Evolutionary conservation across 805 yeast species (phyloP).

Genomic region (Nakazawaea pomicola): DNA sequence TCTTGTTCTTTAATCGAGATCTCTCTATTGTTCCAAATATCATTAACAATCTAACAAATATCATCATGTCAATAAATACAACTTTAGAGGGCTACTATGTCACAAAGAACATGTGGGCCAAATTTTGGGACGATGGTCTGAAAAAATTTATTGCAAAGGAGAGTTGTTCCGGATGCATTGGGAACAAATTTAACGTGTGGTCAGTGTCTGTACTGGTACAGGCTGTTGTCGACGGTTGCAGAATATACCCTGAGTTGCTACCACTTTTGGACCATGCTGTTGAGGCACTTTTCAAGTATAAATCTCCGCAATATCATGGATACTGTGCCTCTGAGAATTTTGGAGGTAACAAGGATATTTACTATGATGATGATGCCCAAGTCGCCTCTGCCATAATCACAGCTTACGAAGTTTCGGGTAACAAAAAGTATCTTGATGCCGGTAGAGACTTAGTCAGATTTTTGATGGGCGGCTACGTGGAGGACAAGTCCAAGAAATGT

Average conservation of each 20-base stretch:
- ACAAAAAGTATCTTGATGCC: slow-evolving; percentile 44
- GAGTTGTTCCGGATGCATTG: slow-evolving; percentile 38
- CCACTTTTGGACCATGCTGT: slow-evolving; percentile 53
- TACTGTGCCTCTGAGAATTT: slow-evolving; percentile 62
- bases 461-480: slow-evolving; percentile 61
- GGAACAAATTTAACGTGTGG: slow-evolving; percentile 61
- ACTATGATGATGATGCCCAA: slow-evolving; percentile 75
- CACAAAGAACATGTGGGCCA: slow-evolving; percentile 36
- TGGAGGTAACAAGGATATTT: slow-evolving; percentile 57
- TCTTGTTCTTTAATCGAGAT: too few relatives aligned
- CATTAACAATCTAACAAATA: not conserved
- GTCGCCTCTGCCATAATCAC: slow-evolving; percentile 59
- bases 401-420: slow-evolving; percentile 64
- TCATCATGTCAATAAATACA: slow-evolving; percentile 20
- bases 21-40: too few relatives aligned
- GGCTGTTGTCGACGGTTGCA: slow-evolving; percentile 62
- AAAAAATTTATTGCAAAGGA: slow-evolving; percentile 35
- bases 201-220: slow-evolving; percentile 62
- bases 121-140: slow-evolving; percentile 33
- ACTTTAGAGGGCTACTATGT: slow-evolving; percentile 34
- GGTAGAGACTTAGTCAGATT: slow-evolving; percentile 57
- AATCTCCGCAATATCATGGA: slow-evolving; percentile 45
- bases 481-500: slow-evolving; percentile 33
- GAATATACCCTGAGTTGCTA: slow-evolving; percentile 44
- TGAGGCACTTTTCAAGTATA: slow-evolving; percentile 43